Evolutionary conservation across 805 yeast genomes (phyloP), one percentile per base, ranked within the genome.

Genomic region (Ogataea glucozyma): DNA sequence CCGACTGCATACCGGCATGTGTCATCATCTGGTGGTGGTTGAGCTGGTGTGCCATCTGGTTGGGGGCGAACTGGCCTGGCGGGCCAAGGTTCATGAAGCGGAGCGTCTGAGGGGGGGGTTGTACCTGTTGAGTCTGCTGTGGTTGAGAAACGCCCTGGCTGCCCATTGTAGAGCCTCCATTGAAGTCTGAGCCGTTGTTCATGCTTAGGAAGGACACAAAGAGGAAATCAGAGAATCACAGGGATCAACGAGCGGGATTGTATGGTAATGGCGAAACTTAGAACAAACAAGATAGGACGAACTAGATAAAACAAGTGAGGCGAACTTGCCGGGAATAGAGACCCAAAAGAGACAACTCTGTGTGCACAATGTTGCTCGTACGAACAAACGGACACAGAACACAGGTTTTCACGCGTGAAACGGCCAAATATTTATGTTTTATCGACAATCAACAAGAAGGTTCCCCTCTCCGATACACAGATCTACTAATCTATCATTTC

Each of bases 31-130:
- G 42, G 20, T 41, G 49, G 26, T 43, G 52, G 23, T 30, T 19
- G 31, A 48, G 33, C 38, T 50, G 54, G 2, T 30, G 46, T 2
- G 36, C 30, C 21, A 41, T 39, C 19, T 42, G 54, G 19, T 18
- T 36, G 12, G 41, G 47, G 11, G 33, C 33, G 18, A 27, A 44
- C 21, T 45, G 52, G 29, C 34, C 21, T 3, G 47, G 47, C 4
- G 40, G 32, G 1, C 35, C 48, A 30, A 46, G 16, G 21, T 43
- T 44, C 38, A 45, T 44, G 32, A 41, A 49, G 11, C 32, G 51
- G 31, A 43, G 34, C 17, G 43, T 47, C 29, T 39, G 44, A 21
- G 40, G 46, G 16, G 37, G 36, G 19, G 31, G 47, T 8, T 27
- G 37, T 26, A 40, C 47, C 18, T 37, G 40, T 11, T 26, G 32